Conservation (phyloP, 2,329 filamentous ascomycete species). For the Neurospora sp. region DNA sequence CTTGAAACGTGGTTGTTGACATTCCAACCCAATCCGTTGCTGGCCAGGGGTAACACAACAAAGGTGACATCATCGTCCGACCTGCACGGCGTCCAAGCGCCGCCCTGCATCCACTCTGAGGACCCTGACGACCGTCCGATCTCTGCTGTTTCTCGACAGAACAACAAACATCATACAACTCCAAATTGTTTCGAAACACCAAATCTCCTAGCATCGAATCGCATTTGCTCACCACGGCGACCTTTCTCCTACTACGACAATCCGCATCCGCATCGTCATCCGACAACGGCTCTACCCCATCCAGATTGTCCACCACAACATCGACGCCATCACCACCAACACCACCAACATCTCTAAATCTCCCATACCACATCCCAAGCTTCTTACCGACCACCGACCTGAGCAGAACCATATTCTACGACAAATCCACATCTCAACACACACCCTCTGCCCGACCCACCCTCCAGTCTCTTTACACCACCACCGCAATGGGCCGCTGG, state of each 20-base stretch:
- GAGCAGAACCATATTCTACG: neutral
- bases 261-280: neutral
- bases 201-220: neutral
- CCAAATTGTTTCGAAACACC: neutral
- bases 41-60: neutral
- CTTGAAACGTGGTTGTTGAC: neutral
- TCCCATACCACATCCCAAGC: neutral
- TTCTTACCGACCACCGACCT: neutral
- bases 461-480: neutral
- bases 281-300: neutral
- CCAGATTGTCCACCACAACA: neutral
- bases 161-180: neutral
- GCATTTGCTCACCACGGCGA: neutral
- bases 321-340: neutral
- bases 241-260: neutral
- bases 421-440: no score
- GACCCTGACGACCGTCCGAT: neutral
- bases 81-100: neutral
- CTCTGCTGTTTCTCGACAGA: no score
- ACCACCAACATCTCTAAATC: neutral
- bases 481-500: slow-evolving; percentile 28
- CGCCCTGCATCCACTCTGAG: neutral
- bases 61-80: neutral
- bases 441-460: no score
- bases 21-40: neutral